Percentiles rank a stretch among this genome's conserved stretches.
phyloP scores from a whole-genome alignment of 2,329 filamentous ascomycete species.

The Shiraia sp. region DNA sequence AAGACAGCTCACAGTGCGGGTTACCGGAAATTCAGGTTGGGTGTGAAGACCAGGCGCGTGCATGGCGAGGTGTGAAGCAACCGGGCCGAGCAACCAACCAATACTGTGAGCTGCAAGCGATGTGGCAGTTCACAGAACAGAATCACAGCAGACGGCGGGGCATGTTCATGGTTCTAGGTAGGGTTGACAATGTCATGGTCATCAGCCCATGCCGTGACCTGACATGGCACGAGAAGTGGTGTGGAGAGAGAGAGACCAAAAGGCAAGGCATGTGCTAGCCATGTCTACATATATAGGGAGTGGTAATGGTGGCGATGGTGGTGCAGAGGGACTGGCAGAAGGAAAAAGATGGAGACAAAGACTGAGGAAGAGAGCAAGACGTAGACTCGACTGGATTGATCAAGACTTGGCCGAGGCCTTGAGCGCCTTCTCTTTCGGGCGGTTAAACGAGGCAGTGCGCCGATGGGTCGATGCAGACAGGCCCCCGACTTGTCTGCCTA shows the following conservation, averaged over 20 bases:
- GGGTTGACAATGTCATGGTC: no score
- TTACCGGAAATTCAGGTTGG: conserved; percentile 12
- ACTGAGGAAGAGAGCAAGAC: conserved; percentile 5
- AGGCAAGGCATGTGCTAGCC: no score
- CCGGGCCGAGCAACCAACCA: conserved; percentile 15
- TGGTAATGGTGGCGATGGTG: no score
- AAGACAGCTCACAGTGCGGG: conserved; percentile 6
- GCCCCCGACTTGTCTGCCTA: conserved; percentile 1
- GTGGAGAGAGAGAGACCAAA: no score
- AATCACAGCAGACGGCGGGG: conserved; percentile 4
- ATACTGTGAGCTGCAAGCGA: conserved; percentile 3
- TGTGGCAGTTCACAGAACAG: no score
- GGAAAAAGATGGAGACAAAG: conserved; percentile 1
- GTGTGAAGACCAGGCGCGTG: conserved; percentile 10
- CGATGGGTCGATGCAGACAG: conserved; percentile 2
- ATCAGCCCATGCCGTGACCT: no score
- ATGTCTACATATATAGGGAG: no score
- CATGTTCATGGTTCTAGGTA: conserved; percentile 6
- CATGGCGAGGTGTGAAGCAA: background rate
- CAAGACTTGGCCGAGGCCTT: conserved; percentile 26
- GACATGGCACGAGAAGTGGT: no score
- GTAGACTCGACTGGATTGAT: conserved; percentile 21
- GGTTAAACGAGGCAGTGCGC: conserved; percentile 34
- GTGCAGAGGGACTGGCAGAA: conserved; percentile 8
- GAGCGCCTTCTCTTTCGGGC: conserved; percentile 31